phyloP scores from a whole-genome alignment of 352 stramenopile genomes.

The Phytopythium litorale region DNA sequence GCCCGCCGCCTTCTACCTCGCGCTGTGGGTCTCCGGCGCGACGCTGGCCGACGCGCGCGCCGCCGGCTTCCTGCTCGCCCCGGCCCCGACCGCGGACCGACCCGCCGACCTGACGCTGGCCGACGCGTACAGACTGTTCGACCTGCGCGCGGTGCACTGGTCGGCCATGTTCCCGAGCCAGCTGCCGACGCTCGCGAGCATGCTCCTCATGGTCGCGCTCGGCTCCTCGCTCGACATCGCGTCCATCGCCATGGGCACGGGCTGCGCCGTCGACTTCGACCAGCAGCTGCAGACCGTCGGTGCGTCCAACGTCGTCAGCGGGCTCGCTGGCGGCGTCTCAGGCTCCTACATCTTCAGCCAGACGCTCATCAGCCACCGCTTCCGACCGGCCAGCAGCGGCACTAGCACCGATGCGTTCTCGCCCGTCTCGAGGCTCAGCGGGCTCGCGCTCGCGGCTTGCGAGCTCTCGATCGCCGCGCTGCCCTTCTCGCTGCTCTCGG shows the following conservation, averaged over 20 bases:
- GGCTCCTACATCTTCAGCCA: slow-evolving; percentile 94
- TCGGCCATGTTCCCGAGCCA: slow-evolving; percentile 61
- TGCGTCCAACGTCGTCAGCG: slow-evolving; percentile 89
- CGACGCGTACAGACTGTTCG: slow-evolving; percentile 64
- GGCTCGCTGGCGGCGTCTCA: slow-evolving; percentile 80
- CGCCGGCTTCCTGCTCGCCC: slow-evolving; percentile 73
- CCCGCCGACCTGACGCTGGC: slow-evolving; percentile 25
- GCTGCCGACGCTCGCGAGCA: slow-evolving; percentile 77
- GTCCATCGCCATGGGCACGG: slow-evolving; percentile 94
- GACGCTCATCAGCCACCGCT: slow-evolving; percentile 86
- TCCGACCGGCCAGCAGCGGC: slow-evolving; percentile 23
- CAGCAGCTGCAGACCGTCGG: slow-evolving; percentile 93
- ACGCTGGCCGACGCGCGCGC: slow-evolving; percentile 86
- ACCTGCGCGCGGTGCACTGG: slow-evolving; percentile 76
- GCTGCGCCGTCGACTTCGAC: slow-evolving; percentile 91
- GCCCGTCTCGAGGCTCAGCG: slow-evolving; percentile 11
- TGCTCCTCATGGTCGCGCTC: slow-evolving; percentile 96
- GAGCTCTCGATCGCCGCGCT: slow-evolving; percentile 64
- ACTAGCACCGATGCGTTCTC: too few relatives aligned
- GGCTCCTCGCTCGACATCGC: slow-evolving; percentile 93
- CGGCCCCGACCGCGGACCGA: slow-evolving; percentile 11
- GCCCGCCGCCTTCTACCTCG: slow-evolving; percentile 83
- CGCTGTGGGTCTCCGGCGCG: slow-evolving; percentile 59
- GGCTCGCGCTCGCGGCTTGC: slow-evolving; percentile 45
- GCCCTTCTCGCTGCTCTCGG: slow-evolving; percentile 88